These are phyloP conservation scores for Coemansia aciculifera DNA, from an alignment of 192 early-diverging fungal species.

Conservation along the genomic window DNA sequence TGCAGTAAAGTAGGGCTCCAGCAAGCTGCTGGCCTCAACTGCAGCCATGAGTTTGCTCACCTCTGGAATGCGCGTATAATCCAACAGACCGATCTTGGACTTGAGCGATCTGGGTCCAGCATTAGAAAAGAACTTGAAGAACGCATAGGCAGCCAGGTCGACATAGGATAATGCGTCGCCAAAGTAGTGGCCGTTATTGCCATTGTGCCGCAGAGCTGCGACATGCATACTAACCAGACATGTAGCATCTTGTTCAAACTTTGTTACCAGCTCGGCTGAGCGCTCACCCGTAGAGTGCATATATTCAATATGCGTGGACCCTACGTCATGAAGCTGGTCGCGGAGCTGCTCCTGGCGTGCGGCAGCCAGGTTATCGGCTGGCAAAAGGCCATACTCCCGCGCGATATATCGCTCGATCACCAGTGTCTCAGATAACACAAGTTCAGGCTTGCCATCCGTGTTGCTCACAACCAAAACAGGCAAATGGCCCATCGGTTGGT, in stretches of 20 bases:
- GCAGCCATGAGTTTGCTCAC: slow-evolving; percentile 30
- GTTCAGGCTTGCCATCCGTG: slow-evolving; percentile 13
- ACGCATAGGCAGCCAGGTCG: slow-evolving; percentile 38
- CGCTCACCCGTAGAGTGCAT: slow-evolving; percentile 2
- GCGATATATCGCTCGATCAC: slow-evolving; percentile 59
- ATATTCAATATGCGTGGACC: slow-evolving; percentile 1
- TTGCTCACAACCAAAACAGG: slow-evolving; percentile 35
- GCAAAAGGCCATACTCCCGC: slow-evolving; percentile 48
- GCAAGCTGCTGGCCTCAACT: slow-evolving; percentile 16
- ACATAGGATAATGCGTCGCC: slow-evolving; percentile 46
- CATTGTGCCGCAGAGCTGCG: slow-evolving; percentile 47
- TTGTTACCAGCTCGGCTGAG: background rate
- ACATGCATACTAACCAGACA: background rate
- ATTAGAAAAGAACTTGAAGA: slow-evolving; percentile 20
- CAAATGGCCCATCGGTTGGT: slow-evolving; percentile 36
- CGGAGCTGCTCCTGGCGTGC: slow-evolving; percentile 29
- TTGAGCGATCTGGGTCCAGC: slow-evolving; percentile 3
- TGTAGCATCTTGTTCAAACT: slow-evolving; percentile 4
- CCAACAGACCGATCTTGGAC: background rate
- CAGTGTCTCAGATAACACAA: slow-evolving; percentile 45
- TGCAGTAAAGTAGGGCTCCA: background rate
- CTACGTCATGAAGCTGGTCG: slow-evolving; percentile 15
- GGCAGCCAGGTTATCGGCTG: slow-evolving; percentile 28
- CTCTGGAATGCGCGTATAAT: slow-evolving; percentile 21
- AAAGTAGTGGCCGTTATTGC: slow-evolving; percentile 56